Evolutionary conservation across 2,329 filamentous ascomycete genomes (phyloP).

Genomic region (Pestalotiopsis sp.): DNA sequence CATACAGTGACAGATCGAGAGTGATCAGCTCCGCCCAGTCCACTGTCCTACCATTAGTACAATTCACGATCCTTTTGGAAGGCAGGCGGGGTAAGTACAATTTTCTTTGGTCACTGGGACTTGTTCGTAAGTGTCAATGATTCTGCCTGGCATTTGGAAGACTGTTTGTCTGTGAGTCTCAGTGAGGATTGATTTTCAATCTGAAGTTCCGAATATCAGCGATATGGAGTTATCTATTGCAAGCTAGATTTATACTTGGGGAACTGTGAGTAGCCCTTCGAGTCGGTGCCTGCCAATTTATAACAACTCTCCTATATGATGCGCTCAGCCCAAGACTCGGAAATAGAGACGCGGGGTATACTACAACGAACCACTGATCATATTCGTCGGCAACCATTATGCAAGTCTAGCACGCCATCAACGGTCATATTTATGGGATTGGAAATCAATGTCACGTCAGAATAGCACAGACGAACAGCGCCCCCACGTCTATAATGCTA

Average conservation of each 20-base stretch:
- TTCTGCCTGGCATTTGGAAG: constrained; percentile 27
- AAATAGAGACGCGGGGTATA: constrained; percentile 1
- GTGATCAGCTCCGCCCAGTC: constrained; percentile 33
- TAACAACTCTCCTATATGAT: constrained; percentile 13
- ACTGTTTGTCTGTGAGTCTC: not conserved
- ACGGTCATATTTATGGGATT: not conserved
- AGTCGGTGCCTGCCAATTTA: too few relatives aligned
- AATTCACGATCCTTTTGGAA: not conserved
- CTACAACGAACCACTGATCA: not conserved
- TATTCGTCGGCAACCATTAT: not conserved
- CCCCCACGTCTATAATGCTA: not conserved
- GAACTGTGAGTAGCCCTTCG: too few relatives aligned
- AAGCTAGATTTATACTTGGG: not conserved
- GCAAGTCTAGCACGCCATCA: not conserved
- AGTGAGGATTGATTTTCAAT: not conserved
- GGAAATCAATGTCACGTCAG: not conserved
- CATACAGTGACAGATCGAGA: constrained; percentile 33
- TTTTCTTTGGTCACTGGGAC: constrained; percentile 31
- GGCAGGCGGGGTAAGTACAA: constrained; percentile 17
- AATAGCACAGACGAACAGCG: not conserved
- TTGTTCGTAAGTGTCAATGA: constrained; percentile 30
- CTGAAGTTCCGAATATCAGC: too few relatives aligned
- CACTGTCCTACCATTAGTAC: constrained; percentile 17
- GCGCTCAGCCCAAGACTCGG: not conserved
- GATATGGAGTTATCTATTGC: not conserved